Percentiles rank a stretch among this genome's conserved stretches.
Conservation (phyloP, 176 grass and related monocot genomes). For the Dactylis glomerata region DNA sequence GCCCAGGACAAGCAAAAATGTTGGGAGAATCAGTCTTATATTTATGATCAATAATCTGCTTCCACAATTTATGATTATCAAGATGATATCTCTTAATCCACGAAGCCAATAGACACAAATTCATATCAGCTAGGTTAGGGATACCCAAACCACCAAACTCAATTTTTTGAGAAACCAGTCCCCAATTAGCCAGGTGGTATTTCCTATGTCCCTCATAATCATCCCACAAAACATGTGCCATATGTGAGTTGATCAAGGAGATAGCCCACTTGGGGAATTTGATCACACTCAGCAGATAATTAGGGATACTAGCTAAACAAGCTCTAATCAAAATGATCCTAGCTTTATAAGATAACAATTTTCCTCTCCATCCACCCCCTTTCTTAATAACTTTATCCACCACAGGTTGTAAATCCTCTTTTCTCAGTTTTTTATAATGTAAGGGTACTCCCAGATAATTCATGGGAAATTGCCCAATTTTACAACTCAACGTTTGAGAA, state of each 20-base stretch:
- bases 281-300: rapidly evolving
- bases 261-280: neutral
- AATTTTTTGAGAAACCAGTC: too few relatives aligned
- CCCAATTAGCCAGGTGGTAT: neutral
- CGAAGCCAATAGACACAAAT: neutral
- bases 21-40: neutral
- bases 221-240: neutral
- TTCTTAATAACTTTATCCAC: too few relatives aligned
- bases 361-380: too few relatives aligned
- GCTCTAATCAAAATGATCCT: too few relatives aligned
- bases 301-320: neutral
- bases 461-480: too few relatives aligned
- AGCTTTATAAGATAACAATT: rapidly evolving
- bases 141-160: neutral
- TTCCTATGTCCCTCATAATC: neutral
- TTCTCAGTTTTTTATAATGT: too few relatives aligned
- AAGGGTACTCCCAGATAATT: too few relatives aligned
- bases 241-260: neutral
- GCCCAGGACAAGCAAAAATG: neutral
- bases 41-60: neutral
- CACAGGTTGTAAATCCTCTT: too few relatives aligned
- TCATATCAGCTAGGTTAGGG: neutral
- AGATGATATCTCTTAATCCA: neutral
- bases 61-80: neutral
- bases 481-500: too few relatives aligned